Evolutionary conservation across 164 flowering plant species (phyloP).

Genomic region (Chimonanthus praecox): DNA sequence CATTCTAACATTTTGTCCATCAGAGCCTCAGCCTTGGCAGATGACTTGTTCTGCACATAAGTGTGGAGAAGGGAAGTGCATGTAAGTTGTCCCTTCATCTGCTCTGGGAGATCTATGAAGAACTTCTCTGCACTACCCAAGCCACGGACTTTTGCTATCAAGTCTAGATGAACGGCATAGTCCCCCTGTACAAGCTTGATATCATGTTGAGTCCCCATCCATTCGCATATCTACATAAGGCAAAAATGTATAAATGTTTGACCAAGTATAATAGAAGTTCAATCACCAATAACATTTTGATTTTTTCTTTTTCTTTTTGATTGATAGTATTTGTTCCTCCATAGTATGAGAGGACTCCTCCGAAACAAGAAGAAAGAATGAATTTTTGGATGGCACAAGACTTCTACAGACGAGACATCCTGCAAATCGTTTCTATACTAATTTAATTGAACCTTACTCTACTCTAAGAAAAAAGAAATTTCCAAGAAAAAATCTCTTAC

Average conservation of each 20-base stretch:
- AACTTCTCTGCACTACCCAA: constrained; percentile 80
- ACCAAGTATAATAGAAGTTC: no score
- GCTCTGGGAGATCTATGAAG: constrained; percentile 75
- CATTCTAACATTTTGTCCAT: constrained; percentile 77
- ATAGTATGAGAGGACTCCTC: no score
- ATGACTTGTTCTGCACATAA: constrained; percentile 49
- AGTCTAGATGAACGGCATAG: constrained; percentile 91
- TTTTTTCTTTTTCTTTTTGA: no score
- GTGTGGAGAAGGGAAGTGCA: constrained; percentile 74
- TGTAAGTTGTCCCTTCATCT: constrained; percentile 44
- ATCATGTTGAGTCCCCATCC: constrained; percentile 73
- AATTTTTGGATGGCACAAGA: no score
- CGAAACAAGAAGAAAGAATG: no score
- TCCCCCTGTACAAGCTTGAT: constrained; percentile 74
- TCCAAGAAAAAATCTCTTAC: no score
- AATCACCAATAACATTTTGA: no score
- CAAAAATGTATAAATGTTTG: neutral
- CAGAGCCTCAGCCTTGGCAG: constrained; percentile 71
- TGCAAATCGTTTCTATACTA: no score
- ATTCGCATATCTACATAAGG: constrained; percentile 76
- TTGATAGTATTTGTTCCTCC: no score
- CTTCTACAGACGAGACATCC: no score
- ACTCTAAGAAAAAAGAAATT: no score
- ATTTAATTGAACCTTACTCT: no score
- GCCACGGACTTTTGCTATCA: constrained; percentile 81